These are phyloP conservation scores for Solanum piurae DNA, from an alignment of 257 asterid genomes.

Conservation along the genomic window DNA sequence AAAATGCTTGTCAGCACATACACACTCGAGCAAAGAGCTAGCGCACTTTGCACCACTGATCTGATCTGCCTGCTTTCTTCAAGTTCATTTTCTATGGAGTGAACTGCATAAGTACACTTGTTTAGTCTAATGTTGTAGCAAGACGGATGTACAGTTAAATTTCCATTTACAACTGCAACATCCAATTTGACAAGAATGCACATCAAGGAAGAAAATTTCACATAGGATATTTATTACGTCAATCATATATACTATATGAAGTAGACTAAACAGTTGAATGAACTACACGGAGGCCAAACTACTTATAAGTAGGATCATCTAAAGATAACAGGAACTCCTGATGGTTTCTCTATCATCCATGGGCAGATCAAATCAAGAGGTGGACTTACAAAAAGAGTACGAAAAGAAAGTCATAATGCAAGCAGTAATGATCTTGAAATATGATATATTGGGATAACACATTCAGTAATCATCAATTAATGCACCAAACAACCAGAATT, in stretches of 20 bases:
- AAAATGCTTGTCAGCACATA: constrained; percentile 61
- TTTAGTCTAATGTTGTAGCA: not conserved
- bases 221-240: not conserved
- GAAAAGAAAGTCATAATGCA: not conserved
- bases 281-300: not conserved
- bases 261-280: not conserved
- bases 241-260: not conserved
- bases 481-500: not conserved
- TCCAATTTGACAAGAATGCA: not conserved
- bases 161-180: not conserved
- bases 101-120: constrained; percentile 33
- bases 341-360: not conserved
- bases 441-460: not conserved
- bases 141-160: not conserved
- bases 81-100: constrained; percentile 67
- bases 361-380: not conserved
- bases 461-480: not conserved
- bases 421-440: not conserved
- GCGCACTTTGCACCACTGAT: constrained; percentile 55
- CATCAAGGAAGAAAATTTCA: not conserved
- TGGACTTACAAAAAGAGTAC: not conserved
- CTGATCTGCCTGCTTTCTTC: constrained; percentile 50
- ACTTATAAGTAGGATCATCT: not conserved
- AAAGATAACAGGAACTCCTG: not conserved
- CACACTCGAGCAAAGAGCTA: constrained; percentile 57